phyloP scores from a whole-genome alignment of 2,329 filamentous ascomycete species.

The Aspergillus calidoustus region DNA sequence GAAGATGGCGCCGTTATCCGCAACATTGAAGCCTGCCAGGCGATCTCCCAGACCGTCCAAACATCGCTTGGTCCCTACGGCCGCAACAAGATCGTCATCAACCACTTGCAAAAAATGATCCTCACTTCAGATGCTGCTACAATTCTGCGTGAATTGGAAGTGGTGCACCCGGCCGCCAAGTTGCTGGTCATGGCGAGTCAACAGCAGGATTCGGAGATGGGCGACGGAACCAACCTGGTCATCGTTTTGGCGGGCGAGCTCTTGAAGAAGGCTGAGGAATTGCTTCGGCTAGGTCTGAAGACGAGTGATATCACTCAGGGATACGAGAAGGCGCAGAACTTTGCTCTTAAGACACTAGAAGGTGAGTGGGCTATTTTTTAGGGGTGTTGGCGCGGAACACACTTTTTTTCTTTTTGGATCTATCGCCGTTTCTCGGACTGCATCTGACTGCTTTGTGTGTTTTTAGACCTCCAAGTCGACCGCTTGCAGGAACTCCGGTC shows the following conservation, averaged over 20 bases:
- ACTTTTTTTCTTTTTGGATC: neutral
- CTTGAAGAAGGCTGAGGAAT: conserved; percentile 93
- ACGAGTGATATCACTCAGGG: conserved; percentile 96
- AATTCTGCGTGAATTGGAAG: conserved; percentile 95
- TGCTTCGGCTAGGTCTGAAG: conserved; percentile 95
- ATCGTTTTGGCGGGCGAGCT: conserved; percentile 95
- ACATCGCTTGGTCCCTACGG: conserved; percentile 96
- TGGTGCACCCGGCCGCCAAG: conserved; percentile 97
- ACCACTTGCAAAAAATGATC: conserved; percentile 99
- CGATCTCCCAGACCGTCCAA: conserved; percentile 94
- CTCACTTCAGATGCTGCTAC: conserved; percentile 97
- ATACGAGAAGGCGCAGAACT: conserved; percentile 92
- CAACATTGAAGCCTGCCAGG: conserved; percentile 97
- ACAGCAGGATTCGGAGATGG: conserved; percentile 99
- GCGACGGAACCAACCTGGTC: conserved; percentile 96
- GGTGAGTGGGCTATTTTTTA: conserved; percentile 44
- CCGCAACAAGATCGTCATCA: conserved; percentile 99
- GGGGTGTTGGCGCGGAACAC: neutral
- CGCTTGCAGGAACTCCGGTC: conserved; percentile 83
- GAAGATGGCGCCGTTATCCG: conserved; percentile 98
- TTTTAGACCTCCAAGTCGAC: conserved; percentile 79
- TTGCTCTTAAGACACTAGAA: conserved; percentile 82
- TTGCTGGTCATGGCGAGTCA: conserved; percentile 98
- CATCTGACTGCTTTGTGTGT: neutral
- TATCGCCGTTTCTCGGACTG: neutral